Evolutionary conservation across 2,329 filamentous ascomycete species (phyloP).

Genomic region (Aureobasidium pullulans): DNA sequence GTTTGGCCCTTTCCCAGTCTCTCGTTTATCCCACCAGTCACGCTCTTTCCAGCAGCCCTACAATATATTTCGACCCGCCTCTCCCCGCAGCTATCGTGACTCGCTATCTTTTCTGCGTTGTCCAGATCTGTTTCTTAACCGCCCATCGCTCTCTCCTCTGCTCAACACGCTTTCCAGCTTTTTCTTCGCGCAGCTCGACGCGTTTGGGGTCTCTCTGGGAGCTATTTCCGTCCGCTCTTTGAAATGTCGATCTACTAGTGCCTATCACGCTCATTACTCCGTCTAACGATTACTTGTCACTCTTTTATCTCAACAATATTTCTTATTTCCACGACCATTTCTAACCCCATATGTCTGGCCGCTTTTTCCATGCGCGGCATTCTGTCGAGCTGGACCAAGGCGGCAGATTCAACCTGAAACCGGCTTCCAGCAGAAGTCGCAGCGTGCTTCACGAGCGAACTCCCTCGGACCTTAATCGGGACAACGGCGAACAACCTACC

Average conservation of each 20-base stretch:
- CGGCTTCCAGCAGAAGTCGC: conserved; percentile 14
- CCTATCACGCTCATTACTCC: conserved; percentile 8
- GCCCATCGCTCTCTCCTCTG: background rate
- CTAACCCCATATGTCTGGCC: conserved; percentile 15
- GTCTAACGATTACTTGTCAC: conserved; percentile 12
- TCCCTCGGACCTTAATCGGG: conserved; percentile 18
- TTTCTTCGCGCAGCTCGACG: conserved; percentile 7
- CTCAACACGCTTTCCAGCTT: conserved; percentile 8
- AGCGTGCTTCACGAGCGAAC: conserved; percentile 23
- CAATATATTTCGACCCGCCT: conserved; percentile 9
- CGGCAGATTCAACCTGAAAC: conserved; percentile 8
- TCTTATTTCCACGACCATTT: background rate
- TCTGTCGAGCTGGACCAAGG: conserved; percentile 15
- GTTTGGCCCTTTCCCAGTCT: conserved; percentile 8
- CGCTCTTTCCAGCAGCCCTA: conserved; percentile 7
- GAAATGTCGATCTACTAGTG: conserved; percentile 16
- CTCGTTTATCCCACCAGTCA: conserved; percentile 6
- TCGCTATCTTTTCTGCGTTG: conserved; percentile 10
- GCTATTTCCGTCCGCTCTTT: conserved; percentile 5
- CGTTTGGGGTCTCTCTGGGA: conserved; percentile 2
- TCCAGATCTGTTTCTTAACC: background rate
- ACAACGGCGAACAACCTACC: conserved; percentile 21
- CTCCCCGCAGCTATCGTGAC: conserved; percentile 8
- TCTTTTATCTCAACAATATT: conserved; percentile 8
- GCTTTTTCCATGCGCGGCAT: conserved; percentile 15